These are phyloP conservation scores for Trametes polyzona DNA, from an alignment of 1,284 basidiomycete species.

Conservation along the genomic window DNA sequence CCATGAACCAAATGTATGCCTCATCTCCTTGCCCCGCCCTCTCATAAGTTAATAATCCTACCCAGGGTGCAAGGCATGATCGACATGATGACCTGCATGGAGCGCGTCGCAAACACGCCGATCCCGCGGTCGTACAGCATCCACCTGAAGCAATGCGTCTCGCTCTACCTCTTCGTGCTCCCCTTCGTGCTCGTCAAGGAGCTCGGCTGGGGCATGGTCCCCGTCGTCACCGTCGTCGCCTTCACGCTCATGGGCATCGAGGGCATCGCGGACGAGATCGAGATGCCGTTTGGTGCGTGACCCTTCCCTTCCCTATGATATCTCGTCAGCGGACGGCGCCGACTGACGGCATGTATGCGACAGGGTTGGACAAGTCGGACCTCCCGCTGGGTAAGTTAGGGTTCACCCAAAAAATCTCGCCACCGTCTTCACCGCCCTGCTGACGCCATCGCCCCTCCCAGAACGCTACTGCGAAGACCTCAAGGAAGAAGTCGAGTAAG, in stretches of 20 bases:
- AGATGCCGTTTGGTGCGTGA: slow-evolving; percentile 80
- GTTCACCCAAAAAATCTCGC: too few relatives aligned
- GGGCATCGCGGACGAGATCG: slow-evolving; percentile 90
- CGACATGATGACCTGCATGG: slow-evolving; percentile 83
- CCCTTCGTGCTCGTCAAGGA: slow-evolving; percentile 84
- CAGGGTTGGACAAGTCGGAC: slow-evolving; percentile 65
- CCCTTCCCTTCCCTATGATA: background rate
- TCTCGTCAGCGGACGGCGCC: background rate
- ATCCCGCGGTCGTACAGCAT: slow-evolving; percentile 83
- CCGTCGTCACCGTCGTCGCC: slow-evolving; percentile 81
- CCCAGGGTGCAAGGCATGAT: slow-evolving; percentile 78
- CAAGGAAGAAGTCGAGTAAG: slow-evolving; percentile 82
- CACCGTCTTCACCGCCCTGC: slow-evolving; percentile 9
- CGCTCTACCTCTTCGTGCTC: slow-evolving; percentile 84
- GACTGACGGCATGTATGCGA: background rate
- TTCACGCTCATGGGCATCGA: slow-evolving; percentile 94
- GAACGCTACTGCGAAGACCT: slow-evolving; percentile 86
- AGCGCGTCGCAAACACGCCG: slow-evolving; percentile 83
- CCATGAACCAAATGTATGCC: slow-evolving; percentile 67
- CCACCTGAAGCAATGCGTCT: slow-evolving; percentile 93
- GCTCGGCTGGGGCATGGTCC: slow-evolving; percentile 80
- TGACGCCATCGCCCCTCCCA: slow-evolving; percentile 34
- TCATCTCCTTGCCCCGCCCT: background rate
- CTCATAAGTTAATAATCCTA: background rate
- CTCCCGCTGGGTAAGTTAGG: slow-evolving; percentile 65